These are phyloP conservation scores for Seminavis robusta DNA, from an alignment of 108 stramenopile genomes.

Conservation along the genomic window DNA sequence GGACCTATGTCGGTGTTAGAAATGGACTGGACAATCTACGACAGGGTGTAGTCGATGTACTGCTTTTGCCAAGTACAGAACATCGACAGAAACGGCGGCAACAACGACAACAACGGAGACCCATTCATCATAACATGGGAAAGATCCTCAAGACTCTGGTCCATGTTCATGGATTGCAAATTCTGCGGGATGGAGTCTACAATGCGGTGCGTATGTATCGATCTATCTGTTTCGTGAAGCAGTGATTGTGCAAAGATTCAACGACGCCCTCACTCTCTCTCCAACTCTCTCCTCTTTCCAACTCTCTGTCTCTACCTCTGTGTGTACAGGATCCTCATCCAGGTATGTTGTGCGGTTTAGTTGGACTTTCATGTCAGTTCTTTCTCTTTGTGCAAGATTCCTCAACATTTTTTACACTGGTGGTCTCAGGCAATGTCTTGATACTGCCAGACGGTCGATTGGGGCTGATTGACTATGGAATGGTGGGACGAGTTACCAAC, in stretches of 20 bases:
- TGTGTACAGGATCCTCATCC: too few relatives aligned
- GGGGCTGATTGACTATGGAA: constrained; percentile 63
- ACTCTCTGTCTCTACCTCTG: too few relatives aligned
- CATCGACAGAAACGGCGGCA: too few relatives aligned
- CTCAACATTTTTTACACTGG: too few relatives aligned
- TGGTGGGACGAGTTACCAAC: constrained; percentile 27
- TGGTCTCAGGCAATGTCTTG: constrained; percentile 51
- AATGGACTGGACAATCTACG: too few relatives aligned
- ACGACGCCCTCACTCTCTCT: background rate
- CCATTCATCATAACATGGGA: background rate
- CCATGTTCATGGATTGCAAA: constrained; percentile 33
- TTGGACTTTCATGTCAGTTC: too few relatives aligned
- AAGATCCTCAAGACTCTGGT: constrained; percentile 34
- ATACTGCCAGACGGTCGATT: constrained; percentile 45
- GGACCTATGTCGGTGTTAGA: background rate
- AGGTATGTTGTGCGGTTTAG: too few relatives aligned
- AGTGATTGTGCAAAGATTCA: background rate
- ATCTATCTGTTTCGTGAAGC: background rate
- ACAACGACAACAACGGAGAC: background rate
- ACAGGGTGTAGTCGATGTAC: too few relatives aligned
- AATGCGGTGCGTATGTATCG: constrained; percentile 25
- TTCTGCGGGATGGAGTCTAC: constrained; percentile 42
- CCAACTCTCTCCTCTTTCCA: background rate
- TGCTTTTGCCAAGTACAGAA: too few relatives aligned
- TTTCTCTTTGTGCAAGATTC: too few relatives aligned